phyloP scores from a whole-genome alignment of 2,329 filamentous ascomycete genomes.

The Botryotinia globosa region DNA sequence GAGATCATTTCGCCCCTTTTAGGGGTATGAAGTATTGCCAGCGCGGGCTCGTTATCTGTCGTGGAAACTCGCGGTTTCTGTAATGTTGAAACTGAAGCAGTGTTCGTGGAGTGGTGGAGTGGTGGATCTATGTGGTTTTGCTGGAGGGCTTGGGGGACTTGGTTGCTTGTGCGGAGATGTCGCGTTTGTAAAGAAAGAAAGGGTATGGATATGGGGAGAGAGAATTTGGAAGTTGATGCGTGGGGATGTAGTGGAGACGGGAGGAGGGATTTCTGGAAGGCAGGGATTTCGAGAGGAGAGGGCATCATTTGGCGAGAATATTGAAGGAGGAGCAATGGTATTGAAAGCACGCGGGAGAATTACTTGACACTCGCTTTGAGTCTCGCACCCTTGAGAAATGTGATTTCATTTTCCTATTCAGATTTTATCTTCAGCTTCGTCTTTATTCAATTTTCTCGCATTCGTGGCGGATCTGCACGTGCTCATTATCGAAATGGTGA shows the following conservation, averaged over 20 bases:
- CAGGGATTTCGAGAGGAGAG: conserved; percentile 12
- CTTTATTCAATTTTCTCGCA: conserved; percentile 1
- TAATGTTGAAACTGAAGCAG: conserved; percentile 37
- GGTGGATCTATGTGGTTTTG: conserved; percentile 36
- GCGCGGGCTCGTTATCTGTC: conserved; percentile 40
- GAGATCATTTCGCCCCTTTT: conserved; percentile 11
- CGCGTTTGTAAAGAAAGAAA: conserved; percentile 35
- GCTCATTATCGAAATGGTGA: background rate
- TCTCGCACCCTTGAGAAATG: background rate
- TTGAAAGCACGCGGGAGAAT: background rate
- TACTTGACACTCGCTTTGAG: conserved; percentile 16
- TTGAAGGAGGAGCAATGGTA: conserved; percentile 13
- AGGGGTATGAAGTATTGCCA: conserved; percentile 39
- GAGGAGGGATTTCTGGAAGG: conserved; percentile 7
- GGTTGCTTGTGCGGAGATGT: too few species aligned
- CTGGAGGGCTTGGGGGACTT: conserved; percentile 33
- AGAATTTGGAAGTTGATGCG: conserved; percentile 29
- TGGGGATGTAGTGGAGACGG: conserved; percentile 30
- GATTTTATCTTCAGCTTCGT: background rate
- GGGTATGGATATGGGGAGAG: conserved; percentile 26
- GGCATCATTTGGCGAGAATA: conserved; percentile 30
- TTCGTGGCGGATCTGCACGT: background rate
- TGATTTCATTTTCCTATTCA: background rate
- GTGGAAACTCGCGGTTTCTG: conserved; percentile 37
- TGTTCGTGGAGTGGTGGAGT: conserved; percentile 38